Evolutionary conservation across 768 basidiomycete genomes (phyloP).

Genomic region (Russula lepida): DNA sequence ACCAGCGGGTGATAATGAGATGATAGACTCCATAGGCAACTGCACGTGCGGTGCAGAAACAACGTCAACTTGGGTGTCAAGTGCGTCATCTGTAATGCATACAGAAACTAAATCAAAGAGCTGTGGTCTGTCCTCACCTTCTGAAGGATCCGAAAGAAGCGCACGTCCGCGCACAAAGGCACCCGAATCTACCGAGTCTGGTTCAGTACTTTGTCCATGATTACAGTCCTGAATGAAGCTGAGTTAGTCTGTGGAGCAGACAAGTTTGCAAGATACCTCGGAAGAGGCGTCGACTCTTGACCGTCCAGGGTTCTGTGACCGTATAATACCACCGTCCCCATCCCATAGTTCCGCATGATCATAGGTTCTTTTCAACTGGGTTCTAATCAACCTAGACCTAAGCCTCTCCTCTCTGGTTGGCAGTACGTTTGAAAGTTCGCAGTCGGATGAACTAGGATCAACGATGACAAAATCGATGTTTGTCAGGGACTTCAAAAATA

Average conservation of each 20-base stretch:
- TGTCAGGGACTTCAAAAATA: neutral
- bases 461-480: neutral
- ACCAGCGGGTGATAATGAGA: neutral
- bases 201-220: neutral
- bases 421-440: neutral
- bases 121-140: neutral
- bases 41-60: neutral
- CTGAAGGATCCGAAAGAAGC: neutral
- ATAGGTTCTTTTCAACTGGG: neutral
- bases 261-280: neutral
- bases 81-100: neutral
- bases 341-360: neutral
- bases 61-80: neutral
- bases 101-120: neutral
- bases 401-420: conserved; percentile 10
- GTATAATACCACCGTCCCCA: neutral
- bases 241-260: neutral
- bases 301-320: neutral
- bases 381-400: neutral
- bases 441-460: neutral
- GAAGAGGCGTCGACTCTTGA: neutral
- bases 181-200: neutral
- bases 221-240: neutral
- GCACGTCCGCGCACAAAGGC: no score
- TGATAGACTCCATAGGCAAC: neutral